Percentiles rank a stretch among this genome's conserved stretches.
phyloP scores from a whole-genome alignment of 768 basidiomycete species.

The Leucogyrophana mollusca region DNA sequence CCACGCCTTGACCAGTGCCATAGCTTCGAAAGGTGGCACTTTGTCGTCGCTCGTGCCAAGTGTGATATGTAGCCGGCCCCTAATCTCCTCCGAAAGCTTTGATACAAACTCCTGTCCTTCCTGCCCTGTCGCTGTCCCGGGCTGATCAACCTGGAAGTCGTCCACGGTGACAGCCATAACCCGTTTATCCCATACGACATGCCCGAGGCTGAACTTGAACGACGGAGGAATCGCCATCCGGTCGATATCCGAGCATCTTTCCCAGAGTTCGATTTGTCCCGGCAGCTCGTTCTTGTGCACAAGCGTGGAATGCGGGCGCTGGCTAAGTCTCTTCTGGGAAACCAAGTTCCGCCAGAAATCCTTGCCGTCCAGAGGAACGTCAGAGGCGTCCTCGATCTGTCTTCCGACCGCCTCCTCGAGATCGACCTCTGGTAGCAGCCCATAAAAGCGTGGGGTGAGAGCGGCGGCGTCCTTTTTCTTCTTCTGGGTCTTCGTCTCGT shows the following conservation, averaged over 20 bases:
- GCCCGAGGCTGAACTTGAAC: conserved; percentile 60
- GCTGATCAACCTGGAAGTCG: conserved; percentile 42
- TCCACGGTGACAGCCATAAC: conserved; percentile 82
- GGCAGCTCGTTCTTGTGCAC: conserved; percentile 63
- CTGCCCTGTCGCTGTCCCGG: conserved; percentile 27
- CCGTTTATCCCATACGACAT: conserved; percentile 71
- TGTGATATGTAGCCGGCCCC: conserved; percentile 74
- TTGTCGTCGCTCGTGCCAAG: conserved; percentile 64
- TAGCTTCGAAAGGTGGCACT: conserved; percentile 69
- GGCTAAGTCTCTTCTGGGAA: conserved; percentile 43
- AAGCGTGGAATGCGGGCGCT: conserved; percentile 82
- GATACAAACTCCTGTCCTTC: conserved; percentile 48
- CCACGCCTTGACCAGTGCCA: conserved; percentile 58
- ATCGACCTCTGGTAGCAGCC: conserved; percentile 71
- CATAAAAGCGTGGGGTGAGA: conserved; percentile 67
- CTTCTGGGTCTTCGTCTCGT: conserved; percentile 27
- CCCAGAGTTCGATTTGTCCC: conserved; percentile 42
- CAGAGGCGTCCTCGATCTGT: conserved; percentile 34
- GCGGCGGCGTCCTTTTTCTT: conserved; percentile 28
- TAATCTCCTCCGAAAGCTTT: conserved; percentile 44
- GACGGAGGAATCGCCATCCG: conserved; percentile 38
- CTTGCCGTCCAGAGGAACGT: conserved; percentile 27
- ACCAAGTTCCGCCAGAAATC: conserved; percentile 52
- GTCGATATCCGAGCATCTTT: conserved; percentile 19
- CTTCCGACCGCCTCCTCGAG: conserved; percentile 46